A percentile compares a stretch with the other conserved stretches of the same genome.
These are phyloP conservation scores for Colletotrichum chlorophyti DNA, from an alignment of 2,329 filamentous ascomycete species.

Conservation along the genomic window DNA sequence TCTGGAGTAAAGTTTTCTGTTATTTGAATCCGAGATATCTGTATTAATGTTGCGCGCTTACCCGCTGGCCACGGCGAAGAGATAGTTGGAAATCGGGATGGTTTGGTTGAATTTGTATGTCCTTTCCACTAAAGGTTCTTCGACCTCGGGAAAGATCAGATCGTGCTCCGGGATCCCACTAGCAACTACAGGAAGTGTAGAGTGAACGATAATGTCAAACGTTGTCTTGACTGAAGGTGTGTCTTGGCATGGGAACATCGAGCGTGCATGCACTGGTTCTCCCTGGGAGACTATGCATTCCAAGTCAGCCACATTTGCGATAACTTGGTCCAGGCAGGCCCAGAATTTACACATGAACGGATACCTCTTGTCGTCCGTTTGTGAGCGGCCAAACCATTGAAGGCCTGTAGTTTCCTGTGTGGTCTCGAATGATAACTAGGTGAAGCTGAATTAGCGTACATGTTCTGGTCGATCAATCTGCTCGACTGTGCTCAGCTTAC, in stretches of 20 bases:
- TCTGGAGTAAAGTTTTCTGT: conserved; percentile 65
- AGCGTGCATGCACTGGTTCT: conserved; percentile 93
- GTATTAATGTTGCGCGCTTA: no score
- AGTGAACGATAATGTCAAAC: conserved; percentile 86
- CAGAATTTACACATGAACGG: conserved; percentile 76
- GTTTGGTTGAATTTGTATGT: conserved; percentile 84
- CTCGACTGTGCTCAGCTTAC: background rate
- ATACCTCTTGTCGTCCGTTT: conserved; percentile 93
- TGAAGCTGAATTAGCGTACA: conserved; percentile 49
- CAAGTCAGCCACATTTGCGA: background rate
- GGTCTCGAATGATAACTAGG: conserved; percentile 75
- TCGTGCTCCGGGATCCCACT: conserved; percentile 68
- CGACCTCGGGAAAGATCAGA: background rate
- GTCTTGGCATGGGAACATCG: conserved; percentile 94
- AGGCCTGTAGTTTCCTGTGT: conserved; percentile 89
- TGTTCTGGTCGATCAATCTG: background rate
- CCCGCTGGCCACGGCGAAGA: conserved; percentile 78
- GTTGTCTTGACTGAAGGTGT: conserved; percentile 96
- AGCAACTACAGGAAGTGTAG: conserved; percentile 84
- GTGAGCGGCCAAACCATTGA: conserved; percentile 91
- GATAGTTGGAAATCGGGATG: conserved; percentile 90
- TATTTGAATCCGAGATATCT: no score
- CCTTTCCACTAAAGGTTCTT: background rate
- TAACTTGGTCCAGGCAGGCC: background rate
- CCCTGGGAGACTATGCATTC: conserved; percentile 76